These are phyloP conservation scores for Pelargonium cotyledonis DNA, from an alignment of 441 rosid genomes.

Conservation along the genomic window DNA sequence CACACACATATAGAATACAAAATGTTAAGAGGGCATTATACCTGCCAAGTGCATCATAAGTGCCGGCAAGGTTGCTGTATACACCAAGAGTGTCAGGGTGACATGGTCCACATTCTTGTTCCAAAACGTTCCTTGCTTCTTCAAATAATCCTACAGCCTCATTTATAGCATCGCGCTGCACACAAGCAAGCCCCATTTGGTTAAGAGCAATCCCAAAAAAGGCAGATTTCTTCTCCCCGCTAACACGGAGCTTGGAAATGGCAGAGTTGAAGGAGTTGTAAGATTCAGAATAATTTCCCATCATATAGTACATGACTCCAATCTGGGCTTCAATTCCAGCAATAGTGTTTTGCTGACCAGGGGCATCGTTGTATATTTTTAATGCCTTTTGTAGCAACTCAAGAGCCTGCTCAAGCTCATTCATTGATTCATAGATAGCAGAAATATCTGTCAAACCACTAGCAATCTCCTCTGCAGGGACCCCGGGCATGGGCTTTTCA, in stretches of 20 bases:
- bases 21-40: conserved; percentile 19
- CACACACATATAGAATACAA: not conserved
- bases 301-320: conserved; percentile 67
- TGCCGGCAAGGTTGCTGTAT: conserved; percentile 64
- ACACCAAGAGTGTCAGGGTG: conserved; percentile 69
- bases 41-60: conserved; percentile 68
- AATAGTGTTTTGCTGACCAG: conserved; percentile 51
- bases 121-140: conserved; percentile 51
- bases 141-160: conserved; percentile 61
- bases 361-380: conserved; percentile 46
- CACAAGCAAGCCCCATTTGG: conserved; percentile 71
- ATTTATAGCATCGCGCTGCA: conserved; percentile 42
- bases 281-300: conserved; percentile 53
- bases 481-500: conserved; percentile 42
- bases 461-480: conserved; percentile 63
- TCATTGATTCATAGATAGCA: conserved; percentile 60
- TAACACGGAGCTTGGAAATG: conserved; percentile 43
- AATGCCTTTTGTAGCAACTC: conserved; percentile 52
- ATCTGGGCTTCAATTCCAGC: conserved; percentile 72
- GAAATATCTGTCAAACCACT: conserved; percentile 59
- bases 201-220: conserved; percentile 68
- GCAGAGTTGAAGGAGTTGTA: conserved; percentile 47
- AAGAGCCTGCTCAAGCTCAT: conserved; percentile 56
- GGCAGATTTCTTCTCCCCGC: conserved; percentile 58
- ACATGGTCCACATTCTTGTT: conserved; percentile 52